Base-by-base conservation (phyloP, 169 alveolate species). In the Miamiensis avidus region DNA sequence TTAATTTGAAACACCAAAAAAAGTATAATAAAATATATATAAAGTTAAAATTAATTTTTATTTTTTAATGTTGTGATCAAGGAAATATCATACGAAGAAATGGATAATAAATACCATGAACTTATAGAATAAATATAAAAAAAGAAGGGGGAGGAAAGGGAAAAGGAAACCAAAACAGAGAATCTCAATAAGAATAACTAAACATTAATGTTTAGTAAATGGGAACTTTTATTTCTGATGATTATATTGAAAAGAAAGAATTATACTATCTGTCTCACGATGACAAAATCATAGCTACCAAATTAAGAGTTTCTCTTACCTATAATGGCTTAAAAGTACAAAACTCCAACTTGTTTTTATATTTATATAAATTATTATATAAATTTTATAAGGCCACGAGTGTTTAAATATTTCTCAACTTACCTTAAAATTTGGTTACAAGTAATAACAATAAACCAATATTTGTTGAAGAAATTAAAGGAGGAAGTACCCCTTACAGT, bases 361-460 rank as follows among this genome's bases (percentile, higher is more conserved):
- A 49, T 11, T 11, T 11, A n/a, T n/a, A n/a, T n/a, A n/a, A n/a
- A n/a, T n/a, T n/a, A n/a, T n/a, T n/a, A n/a, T n/a, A n/a, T n/a
- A n/a, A n/a, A n/a, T n/a, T n/a, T n/a, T n/a, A n/a, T n/a, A n/a
- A n/a, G n/a, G n/a, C 81, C 26, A 28, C 81, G 6, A 65, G 33
- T 75, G 81, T 75, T 0, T 33, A 33, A 16, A 77, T 77, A 31
- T 25, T 31, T 26, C 72, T 77, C 28, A 33, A 26, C 31, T 6
- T 77, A 26, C 82, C 82, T n/a, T 31, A 64, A 27, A 77, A 77
- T 77, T 31, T 77, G 64, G 82, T 29, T 11, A 72, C 64, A 31
- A n/a, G n/a, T n/a, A n/a, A n/a, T n/a, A 20, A 49, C 4, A 49
- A 49, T 11, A 49, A 49, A 11, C 69, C 69, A 49, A 49, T 49